phyloP scores from a whole-genome alignment of 106 monocot genomes.

The Gastrodia elata region DNA sequence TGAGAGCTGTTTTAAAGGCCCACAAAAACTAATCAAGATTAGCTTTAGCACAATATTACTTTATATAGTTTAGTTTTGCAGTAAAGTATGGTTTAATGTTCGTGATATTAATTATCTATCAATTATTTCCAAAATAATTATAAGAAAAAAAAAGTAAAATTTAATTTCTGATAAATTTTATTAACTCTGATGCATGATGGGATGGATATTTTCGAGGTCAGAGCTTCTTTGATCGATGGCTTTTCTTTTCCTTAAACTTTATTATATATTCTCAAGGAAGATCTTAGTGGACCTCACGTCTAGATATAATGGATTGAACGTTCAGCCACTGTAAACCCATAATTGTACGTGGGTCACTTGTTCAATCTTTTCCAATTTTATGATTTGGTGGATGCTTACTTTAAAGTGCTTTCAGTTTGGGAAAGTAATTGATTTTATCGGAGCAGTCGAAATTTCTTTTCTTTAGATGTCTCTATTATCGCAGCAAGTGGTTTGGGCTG shows the following conservation, averaged over 20 bases:
- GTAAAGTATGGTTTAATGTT: too few species aligned
- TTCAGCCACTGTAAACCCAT: neutral
- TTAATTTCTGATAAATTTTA: too few species aligned
- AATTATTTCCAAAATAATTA: neutral
- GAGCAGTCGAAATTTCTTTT: too few species aligned
- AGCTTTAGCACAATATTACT: too few species aligned
- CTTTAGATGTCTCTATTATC: too few species aligned
- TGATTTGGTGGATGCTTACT: neutral
- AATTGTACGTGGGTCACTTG: neutral
- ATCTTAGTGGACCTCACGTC: conserved; percentile 1
- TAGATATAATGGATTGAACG: neutral
- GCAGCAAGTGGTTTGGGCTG: too few species aligned
- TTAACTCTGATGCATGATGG: neutral
- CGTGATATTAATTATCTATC: too few species aligned
- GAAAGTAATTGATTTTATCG: conserved; percentile 2
- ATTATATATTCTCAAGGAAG: neutral
- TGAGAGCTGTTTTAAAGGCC: too few species aligned
- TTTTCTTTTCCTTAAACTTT: neutral
- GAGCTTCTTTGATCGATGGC: neutral
- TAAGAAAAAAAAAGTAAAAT: neutral
- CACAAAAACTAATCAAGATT: too few species aligned
- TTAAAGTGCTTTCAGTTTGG: neutral
- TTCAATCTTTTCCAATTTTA: conserved; percentile 1
- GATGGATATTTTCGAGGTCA: conserved; percentile 4
- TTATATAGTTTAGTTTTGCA: too few species aligned